These are phyloP conservation scores for Apiotrichum veenhuisii DNA, from an alignment of 1,284 basidiomycete species.

Conservation along the genomic window DNA sequence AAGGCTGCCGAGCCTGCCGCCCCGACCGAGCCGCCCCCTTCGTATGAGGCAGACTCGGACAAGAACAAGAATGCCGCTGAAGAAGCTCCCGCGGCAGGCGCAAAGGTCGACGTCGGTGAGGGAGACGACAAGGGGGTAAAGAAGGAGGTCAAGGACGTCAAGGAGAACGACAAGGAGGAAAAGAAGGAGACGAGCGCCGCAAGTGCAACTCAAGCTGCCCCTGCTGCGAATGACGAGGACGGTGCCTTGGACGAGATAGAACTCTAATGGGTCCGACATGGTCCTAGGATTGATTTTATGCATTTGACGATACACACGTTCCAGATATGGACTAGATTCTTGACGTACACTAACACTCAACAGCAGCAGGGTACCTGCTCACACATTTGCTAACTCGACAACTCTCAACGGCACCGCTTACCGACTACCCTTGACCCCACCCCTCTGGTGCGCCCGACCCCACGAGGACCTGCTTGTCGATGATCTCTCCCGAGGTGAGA, in stretches of 20 bases:
- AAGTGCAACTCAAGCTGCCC: too few relatives aligned
- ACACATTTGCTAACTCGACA: too few relatives aligned
- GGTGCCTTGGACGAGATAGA: neutral
- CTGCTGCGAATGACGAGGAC: slow-evolving; percentile 11
- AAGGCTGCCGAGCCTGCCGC: neutral
- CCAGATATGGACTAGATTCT: too few relatives aligned
- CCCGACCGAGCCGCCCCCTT: neutral
- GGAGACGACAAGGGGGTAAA: neutral
- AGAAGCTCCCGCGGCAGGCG: neutral
- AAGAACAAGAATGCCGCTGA: neutral
- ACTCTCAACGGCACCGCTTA: neutral
- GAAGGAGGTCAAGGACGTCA: neutral
- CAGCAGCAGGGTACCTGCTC: too few relatives aligned
- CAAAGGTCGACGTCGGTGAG: neutral
- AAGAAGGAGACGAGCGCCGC: too few relatives aligned
- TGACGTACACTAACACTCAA: too few relatives aligned
- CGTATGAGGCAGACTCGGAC: neutral
- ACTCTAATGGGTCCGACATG: neutral
- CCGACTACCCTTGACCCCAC: slow-evolving; percentile 19
- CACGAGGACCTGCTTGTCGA: slow-evolving; percentile 57
- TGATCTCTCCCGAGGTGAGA: slow-evolving; percentile 66
- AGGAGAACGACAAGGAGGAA: slow-evolving; percentile 4
- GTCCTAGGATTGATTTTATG: neutral
- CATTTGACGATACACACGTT: neutral
- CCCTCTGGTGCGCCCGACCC: slow-evolving; percentile 32